Base-by-base conservation (phyloP, 495 filamentous ascomycete genomes). In the Aspergillus homomorphus region DNA sequence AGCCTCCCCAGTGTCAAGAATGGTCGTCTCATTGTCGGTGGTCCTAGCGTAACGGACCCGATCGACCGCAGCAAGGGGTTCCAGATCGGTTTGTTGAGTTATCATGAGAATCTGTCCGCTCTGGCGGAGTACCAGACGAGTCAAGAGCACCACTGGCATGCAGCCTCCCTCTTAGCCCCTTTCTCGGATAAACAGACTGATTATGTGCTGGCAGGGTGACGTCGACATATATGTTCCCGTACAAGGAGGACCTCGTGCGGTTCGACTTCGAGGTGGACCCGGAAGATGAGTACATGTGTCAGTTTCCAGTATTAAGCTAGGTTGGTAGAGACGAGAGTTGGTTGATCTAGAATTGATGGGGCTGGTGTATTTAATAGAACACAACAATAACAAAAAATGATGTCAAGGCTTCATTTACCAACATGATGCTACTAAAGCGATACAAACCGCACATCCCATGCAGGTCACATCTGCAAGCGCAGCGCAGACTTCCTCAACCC, bases 251-350 rank as follows among this genome's bases (percentile, higher is more conserved):
- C 66, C 53, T 81, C 10, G 64, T 75, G 45, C 72, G 76, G 20
- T 81, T 81, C 66, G 78, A 81, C 57, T 80, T 81, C 60, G 75
- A 80, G 58, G 74, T 79, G 16, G 73, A 75, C 45, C 50, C 52
- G 2, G 71, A 62, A 42, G 77, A 77, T 56, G 76, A 76, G 43
- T 51, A 60, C 41, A 60, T 62, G 60, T 68, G 62, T 26, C 38
- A 54, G 70, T 69, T 84, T 76, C 21, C 44, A 19, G 20, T 63
- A 3, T 69, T 72, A 21, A 0, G 3, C 0, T 51, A 30, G 15
- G 23, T n/a, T 28, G 22, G 20, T 10, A 28, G 15, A 38, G 33
- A 7, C 12, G n/a, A n/a, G n/a, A n/a, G n/a, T n/a, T n/a, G n/a
- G n/a, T n/a, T n/a, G n/a, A n/a, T n/a, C n/a, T n/a, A n/a, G n/a